Conservation (phyloP, 2,329 filamentous ascomycete species). For the Claviceps fusiformis region DNA sequence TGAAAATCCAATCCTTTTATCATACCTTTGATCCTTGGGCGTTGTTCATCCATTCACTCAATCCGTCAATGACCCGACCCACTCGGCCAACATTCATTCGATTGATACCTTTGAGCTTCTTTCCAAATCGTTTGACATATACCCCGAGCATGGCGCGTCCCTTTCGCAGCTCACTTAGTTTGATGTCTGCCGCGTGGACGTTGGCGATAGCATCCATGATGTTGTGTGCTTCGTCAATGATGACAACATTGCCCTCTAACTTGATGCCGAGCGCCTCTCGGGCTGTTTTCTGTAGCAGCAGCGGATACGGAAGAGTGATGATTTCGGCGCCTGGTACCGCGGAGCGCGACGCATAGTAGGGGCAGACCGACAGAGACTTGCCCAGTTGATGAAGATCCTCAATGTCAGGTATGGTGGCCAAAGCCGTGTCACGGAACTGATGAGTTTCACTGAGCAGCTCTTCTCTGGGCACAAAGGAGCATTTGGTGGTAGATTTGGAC, state of each 20-base stretch:
- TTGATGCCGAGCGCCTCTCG: slow-evolving; percentile 78
- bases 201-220: slow-evolving; percentile 87
- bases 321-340: slow-evolving; percentile 79
- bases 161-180: slow-evolving; percentile 56
- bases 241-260: slow-evolving; percentile 76
- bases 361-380: slow-evolving; percentile 68
- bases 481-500: slow-evolving; percentile 44
- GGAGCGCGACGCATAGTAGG: slow-evolving; percentile 87
- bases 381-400: slow-evolving; percentile 77
- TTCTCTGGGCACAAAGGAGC: slow-evolving; percentile 64
- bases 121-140: slow-evolving; percentile 81
- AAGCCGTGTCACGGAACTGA: slow-evolving; percentile 70
- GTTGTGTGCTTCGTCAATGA: slow-evolving; percentile 96
- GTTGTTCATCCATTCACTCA: slow-evolving; percentile 53
- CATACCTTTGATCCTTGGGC: slow-evolving; percentile 32
- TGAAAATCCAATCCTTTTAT: not conserved
- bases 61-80: slow-evolving; percentile 67
- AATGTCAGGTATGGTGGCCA: slow-evolving; percentile 82
- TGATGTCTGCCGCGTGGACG: slow-evolving; percentile 70
- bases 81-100: slow-evolving; percentile 82
- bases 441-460: slow-evolving; percentile 59
- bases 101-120: slow-evolving; percentile 79
- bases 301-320: slow-evolving; percentile 80
- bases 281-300: slow-evolving; percentile 76
- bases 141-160: slow-evolving; percentile 63